Evolutionary conservation across 2,329 filamentous ascomycete genomes (phyloP).

Genomic region (Sclerotinia borealis): DNA sequence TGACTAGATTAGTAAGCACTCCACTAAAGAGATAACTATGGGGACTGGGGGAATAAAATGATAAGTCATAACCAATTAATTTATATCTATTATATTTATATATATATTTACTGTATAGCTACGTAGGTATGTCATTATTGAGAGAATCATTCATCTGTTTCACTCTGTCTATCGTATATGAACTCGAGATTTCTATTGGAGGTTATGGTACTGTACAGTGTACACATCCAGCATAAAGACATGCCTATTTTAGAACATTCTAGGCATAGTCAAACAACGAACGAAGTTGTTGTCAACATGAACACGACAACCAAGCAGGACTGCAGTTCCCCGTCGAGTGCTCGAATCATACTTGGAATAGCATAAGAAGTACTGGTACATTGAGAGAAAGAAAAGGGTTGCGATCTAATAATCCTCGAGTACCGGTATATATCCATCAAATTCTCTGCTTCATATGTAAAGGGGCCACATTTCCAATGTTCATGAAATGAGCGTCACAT

Average conservation of each 20-base stretch:
- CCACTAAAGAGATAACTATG: neutral
- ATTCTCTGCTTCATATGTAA: neutral
- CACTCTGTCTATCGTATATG: neutral
- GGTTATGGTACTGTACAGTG: neutral
- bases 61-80: neutral
- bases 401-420: neutral
- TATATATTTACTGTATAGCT: neutral
- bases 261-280: neutral
- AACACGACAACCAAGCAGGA: neutral
- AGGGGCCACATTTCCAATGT: neutral
- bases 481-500: neutral
- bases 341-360: neutral
- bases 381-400: neutral
- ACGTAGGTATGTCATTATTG: neutral
- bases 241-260: conserved; percentile 3
- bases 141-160: neutral
- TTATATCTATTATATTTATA: neutral
- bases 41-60: neutral
- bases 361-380: neutral
- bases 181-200: neutral
- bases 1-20: neutral
- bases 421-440: neutral
- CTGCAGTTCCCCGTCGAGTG: neutral
- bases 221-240: conserved; percentile 3
- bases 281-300: conserved; percentile 2